Evolutionary conservation across 208 protist species (phyloP).

Genomic region (Trypanosoma lewisi): DNA sequence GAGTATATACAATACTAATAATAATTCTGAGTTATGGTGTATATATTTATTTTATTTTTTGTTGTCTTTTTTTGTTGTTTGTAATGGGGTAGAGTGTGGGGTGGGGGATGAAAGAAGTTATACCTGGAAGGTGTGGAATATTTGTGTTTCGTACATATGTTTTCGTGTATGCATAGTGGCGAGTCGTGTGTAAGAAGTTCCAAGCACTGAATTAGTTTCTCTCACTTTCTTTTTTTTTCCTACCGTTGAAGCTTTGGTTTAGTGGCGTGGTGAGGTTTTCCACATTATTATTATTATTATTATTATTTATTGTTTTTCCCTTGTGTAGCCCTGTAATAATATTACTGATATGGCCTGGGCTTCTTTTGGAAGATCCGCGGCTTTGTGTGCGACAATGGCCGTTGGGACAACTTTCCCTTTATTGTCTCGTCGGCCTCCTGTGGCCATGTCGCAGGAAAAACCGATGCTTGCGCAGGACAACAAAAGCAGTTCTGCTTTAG

Average conservation of each 20-base stretch:
- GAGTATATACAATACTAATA: not conserved
- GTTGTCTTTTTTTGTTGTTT: not conserved
- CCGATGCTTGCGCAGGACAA: not conserved
- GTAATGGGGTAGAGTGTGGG: too few species aligned
- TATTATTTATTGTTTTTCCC: conserved; percentile 6
- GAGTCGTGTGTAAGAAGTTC: too few species aligned
- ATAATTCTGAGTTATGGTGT: not conserved
- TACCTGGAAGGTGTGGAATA: too few species aligned
- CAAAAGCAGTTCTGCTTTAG: not conserved
- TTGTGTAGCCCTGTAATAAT: not conserved
- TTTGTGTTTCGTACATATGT: too few species aligned
- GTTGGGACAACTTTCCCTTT: not conserved
- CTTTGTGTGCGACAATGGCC: conserved; percentile 17
- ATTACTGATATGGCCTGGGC: conserved; percentile 4
- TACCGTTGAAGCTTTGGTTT: not conserved
- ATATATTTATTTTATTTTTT: conserved; percentile 7
- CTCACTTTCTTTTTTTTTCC: not conserved
- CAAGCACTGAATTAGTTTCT: too few species aligned
- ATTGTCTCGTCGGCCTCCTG: not conserved
- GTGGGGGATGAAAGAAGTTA: too few species aligned
- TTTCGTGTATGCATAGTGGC: too few species aligned
- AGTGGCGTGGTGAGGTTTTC: too few species aligned
- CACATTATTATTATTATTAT: not conserved
- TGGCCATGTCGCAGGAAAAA: conserved; percentile 7
- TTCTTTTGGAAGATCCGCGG: conserved; percentile 15